Base-by-base conservation (phyloP, 306 rosid species). In the Vigna mungo region DNA sequence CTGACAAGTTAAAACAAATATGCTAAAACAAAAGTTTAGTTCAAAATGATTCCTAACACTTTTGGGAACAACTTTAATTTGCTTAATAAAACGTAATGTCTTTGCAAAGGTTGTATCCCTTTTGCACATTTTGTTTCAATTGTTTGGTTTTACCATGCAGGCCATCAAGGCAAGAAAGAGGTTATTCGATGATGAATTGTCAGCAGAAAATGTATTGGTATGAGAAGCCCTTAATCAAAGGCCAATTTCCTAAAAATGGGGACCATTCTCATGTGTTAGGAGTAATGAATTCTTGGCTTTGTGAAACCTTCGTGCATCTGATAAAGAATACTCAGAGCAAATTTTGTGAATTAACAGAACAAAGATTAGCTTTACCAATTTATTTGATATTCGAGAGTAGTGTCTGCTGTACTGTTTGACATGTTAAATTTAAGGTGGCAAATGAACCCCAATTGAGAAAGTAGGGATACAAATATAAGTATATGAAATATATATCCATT, bases 181-280 rank as follows among this genome's bases (percentile, higher is more conserved):
- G 49, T 23, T 79, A 32, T 71, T 61, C 52, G 72, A 61, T 51
- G 56, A 3, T 34, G 47, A 78, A 49, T 6, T 71, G 48, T 70
- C 72, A 60, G 72, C 23, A 15, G 64, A 78, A 52, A 78, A 77
- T 18, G 2, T 66, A 59, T 0, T 78, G 55, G 77, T 71, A 78
- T 78, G 46, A 60, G 12, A 75, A 14, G 20, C 32, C 47, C 9
- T 39, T 59, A 43, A 55, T 20, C 20, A 10, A 47, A 59, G 78
- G 48, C 21, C 70, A 60, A 12, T 34, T 5, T 30, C 1, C 34
- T 30, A 30, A 30, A 30, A 4, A 30, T 0, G 34, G 5, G 5
- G 34, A 30, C 34, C 7, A 32, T 62, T 37, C 14, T 63, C 37
- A 34, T 34, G 41, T 36, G 41, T 59, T 60, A 20, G 11, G 30